Base-by-base conservation (phyloP, 148 eudicot species). In the Spergularia marina region DNA sequence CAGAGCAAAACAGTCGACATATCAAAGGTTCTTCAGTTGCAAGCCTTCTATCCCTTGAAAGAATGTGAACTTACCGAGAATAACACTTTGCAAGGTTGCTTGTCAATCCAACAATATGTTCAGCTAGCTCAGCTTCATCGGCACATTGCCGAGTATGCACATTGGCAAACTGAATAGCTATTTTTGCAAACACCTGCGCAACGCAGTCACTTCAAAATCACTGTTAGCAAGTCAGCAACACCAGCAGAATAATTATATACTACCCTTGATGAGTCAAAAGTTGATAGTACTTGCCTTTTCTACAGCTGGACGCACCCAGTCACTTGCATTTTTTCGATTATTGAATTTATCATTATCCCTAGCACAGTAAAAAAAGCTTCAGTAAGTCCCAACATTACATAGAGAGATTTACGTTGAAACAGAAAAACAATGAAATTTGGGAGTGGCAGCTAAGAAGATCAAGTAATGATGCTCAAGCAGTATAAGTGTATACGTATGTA, bases 101-200 rank as follows among this genome's bases (percentile, higher is more conserved):
- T 62, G 97, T 95, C 84, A 95, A 76, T 58, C 97, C 91, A 72
- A 83, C 91, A 71, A 92, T 89, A 87, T 95, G 98, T 74, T 95
- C 98, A 70, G 98, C 97, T 80, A 95, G 75, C 82, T 95, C 98
- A 80, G 91, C 90, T 80, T 92, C 98, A 85, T 95, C 98, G 49
- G 72, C 78, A 76, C 98, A 95, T 68, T 80, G 87, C 73, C 98
- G 88, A 53, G 94, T 83, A 79, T 89, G 98, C 67, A 92, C 96
- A 73, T 85, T 82, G 62, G 65, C 76, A 84, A 86, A 92, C 71
- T 92, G 89, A 77, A 90, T 92, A 51, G 86, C 79, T 71, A 95
- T 82, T 76, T 75, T 88, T 53, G 97, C 82, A 59, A 94, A 81
- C 63, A 86, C 88, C 98, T 94, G 84, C 7, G 3, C 15, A 49